A percentile compares a stretch with the other conserved stretches of the same genome.
Evolutionary conservation across 2,329 filamentous ascomycete genomes (phyloP).

Genomic region (Botryotinia globosa): DNA sequence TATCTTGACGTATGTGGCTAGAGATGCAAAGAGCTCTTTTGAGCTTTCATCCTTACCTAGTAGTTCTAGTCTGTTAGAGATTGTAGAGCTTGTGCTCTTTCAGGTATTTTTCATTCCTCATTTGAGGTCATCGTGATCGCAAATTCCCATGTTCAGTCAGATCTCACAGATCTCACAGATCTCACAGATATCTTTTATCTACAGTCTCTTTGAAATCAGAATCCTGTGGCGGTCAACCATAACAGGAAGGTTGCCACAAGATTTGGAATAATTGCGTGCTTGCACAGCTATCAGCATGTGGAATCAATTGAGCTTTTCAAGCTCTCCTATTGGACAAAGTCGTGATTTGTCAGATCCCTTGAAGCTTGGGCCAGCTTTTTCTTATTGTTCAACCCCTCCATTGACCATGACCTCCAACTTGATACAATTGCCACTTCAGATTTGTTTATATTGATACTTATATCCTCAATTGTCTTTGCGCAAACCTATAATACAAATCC

Average conservation of each 20-base stretch:
- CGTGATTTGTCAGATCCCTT: neutral
- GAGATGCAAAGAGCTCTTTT: neutral
- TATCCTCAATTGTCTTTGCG: neutral
- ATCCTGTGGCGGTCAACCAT: conserved; percentile 1
- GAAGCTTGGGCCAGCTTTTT: neutral
- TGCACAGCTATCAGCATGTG: neutral
- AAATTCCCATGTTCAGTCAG: neutral
- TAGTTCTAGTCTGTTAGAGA: neutral
- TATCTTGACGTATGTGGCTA: neutral
- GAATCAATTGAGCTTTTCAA: neutral
- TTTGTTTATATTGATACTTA: conserved; percentile 7
- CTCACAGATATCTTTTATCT: too few relatives aligned
- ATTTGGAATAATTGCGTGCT: conserved; percentile 7
- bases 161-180: neutral
- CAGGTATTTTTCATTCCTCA: neutral
- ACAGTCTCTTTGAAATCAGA: neutral
- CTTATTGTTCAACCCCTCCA: neutral
- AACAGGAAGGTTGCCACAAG: neutral
- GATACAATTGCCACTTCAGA: conserved; percentile 15
- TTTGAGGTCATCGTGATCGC: neutral
- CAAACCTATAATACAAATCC: neutral
- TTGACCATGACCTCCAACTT: neutral
- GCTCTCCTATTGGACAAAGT: conserved; percentile 3
- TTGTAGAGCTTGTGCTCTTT: neutral
- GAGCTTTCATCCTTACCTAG: neutral